Percentiles rank a stretch among this genome's conserved stretches.
These are phyloP conservation scores for Bolboschoenus planiculmis DNA, from an alignment of 176 grass and related monocot species.

Conservation along the genomic window DNA sequence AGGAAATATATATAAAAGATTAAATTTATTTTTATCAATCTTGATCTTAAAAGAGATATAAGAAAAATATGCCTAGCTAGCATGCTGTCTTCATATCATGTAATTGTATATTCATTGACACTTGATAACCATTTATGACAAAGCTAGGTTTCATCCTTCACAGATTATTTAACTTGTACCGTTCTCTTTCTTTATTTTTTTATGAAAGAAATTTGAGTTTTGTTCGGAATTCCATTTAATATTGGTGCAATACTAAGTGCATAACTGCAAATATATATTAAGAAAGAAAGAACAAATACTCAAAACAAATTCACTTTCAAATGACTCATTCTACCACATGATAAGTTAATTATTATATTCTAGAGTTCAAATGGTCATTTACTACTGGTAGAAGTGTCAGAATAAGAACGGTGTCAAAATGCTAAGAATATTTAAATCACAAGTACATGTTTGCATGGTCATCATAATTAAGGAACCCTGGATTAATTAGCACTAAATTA, in stretches of 20 bases:
- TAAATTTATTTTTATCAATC: not conserved
- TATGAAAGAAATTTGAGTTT: no score
- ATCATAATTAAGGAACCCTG: not conserved
- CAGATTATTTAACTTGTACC: not conserved
- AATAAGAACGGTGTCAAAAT: not conserved
- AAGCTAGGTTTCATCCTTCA: not conserved
- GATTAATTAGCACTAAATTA: not conserved
- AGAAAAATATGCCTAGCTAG: not conserved
- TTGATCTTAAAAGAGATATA: not conserved
- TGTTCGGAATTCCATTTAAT: not conserved
- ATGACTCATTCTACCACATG: not conserved
- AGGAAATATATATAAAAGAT: not conserved
- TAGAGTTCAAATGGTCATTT: not conserved
- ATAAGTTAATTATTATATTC: not conserved
- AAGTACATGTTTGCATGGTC: not conserved
- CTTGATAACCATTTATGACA: not conserved
- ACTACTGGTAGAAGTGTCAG: not conserved
- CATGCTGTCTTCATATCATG: not conserved
- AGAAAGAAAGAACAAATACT: not conserved
- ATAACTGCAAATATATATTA: no score
- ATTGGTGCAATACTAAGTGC: not conserved
- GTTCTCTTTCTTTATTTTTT: not conserved
- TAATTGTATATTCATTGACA: not conserved
- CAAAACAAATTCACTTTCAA: not conserved
- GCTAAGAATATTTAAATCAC: not conserved